phyloP scores from a whole-genome alignment of 2,329 filamentous ascomycete genomes.

The Aspergillus latus region DNA sequence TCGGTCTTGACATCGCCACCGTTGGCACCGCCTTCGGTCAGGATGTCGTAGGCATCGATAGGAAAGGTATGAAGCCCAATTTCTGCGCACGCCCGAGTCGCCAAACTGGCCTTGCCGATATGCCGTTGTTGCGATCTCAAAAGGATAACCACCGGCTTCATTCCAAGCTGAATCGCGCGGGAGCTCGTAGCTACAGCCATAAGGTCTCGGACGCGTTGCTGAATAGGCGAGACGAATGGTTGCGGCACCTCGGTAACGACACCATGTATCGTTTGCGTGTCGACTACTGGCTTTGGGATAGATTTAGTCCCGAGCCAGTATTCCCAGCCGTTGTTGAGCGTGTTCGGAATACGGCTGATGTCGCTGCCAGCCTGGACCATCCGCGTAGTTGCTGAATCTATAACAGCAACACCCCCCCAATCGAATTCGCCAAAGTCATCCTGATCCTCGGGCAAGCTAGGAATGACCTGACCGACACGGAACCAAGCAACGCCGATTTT shows the following conservation, averaged over 20 bases:
- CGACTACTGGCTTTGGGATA: constrained; percentile 51
- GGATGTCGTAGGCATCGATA: constrained; percentile 89
- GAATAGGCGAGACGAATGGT: constrained; percentile 58
- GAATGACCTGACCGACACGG: constrained; percentile 72
- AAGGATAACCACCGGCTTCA: constrained; percentile 85
- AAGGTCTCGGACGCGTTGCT: constrained; percentile 75
- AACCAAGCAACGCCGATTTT: constrained; percentile 79
- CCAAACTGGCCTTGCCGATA: constrained; percentile 85
- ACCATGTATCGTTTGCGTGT: constrained; percentile 36
- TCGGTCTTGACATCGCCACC: constrained; percentile 93
- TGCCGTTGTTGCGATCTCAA: constrained; percentile 88
- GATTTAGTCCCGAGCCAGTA: constrained; percentile 82
- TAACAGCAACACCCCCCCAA: constrained; percentile 83
- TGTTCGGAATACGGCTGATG: constrained; percentile 74
- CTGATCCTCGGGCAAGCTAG: constrained; percentile 48
- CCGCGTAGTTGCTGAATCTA: constrained; percentile 81
- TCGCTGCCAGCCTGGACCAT: constrained; percentile 91
- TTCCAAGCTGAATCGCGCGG: constrained; percentile 78
- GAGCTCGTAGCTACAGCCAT: constrained; percentile 86
- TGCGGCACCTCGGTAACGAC: constrained; percentile 40
- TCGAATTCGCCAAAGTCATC: constrained; percentile 64
- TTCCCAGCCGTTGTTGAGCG: constrained; percentile 76
- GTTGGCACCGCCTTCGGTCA: constrained; percentile 84
- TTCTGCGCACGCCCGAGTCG: constrained; percentile 75
- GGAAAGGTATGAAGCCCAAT: constrained; percentile 86